phyloP scores from a whole-genome alignment of 2,329 filamentous ascomycete genomes.

The Fusarium newnesense region DNA sequence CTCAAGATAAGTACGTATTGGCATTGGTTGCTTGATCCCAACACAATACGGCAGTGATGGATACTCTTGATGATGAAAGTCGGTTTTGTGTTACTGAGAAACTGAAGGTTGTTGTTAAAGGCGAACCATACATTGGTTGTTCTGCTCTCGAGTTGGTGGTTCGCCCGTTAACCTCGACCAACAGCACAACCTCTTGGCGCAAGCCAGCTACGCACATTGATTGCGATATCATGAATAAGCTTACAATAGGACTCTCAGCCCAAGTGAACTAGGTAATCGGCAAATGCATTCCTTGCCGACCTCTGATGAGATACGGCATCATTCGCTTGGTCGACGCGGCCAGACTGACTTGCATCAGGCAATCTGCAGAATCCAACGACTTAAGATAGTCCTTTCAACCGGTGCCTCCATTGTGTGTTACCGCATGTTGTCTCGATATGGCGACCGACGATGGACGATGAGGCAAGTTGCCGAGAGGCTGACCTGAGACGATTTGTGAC shows the following conservation, averaged over 20 bases:
- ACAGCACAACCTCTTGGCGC: background rate
- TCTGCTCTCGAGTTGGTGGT: slow-evolving; percentile 9
- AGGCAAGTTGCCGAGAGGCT: slow-evolving; percentile 14
- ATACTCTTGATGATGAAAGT: background rate
- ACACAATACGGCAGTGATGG: background rate
- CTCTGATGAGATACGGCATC: background rate
- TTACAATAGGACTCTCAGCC: background rate
- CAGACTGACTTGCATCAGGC: slow-evolving; percentile 15
- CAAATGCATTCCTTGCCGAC: background rate
- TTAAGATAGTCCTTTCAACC: background rate
- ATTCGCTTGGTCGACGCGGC: slow-evolving; percentile 15
- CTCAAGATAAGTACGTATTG: background rate
- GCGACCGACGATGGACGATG: slow-evolving; percentile 22
- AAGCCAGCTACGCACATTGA: slow-evolving; percentile 5
- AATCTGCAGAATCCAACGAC: background rate
- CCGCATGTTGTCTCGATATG: slow-evolving; percentile 11
- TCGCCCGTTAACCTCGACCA: slow-evolving; percentile 16
- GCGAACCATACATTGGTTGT: slow-evolving; percentile 1
- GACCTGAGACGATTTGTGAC: slow-evolving; percentile 1
- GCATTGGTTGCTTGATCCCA: background rate
- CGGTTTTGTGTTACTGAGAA: slow-evolving; percentile 14
- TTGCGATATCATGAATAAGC: background rate
- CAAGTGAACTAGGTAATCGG: background rate
- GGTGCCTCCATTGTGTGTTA: slow-evolving; percentile 2
- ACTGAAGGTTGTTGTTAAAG: slow-evolving; percentile 2